Base-by-base conservation (phyloP, 1,284 basidiomycete genomes). In the Phellopilus nigrolimitatus region DNA sequence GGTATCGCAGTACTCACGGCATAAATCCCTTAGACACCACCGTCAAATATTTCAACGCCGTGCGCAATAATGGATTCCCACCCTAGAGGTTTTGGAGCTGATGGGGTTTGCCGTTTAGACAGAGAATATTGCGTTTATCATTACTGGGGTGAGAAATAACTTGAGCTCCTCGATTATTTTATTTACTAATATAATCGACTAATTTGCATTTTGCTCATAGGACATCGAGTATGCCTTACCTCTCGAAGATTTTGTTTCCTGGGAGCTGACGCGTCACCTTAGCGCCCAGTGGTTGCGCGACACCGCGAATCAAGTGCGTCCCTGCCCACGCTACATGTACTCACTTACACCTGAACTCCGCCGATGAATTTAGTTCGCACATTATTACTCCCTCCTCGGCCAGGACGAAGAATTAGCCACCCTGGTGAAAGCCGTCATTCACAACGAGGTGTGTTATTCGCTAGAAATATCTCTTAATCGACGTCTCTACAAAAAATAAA, bases 71-170 rank as follows among this genome's bases (percentile, higher is more conserved):
- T 55, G 50, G 33, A 49, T 51, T 55, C 21, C 38, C n/a, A 47
- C 22, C 38, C 17, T 25, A 36, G 31, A 44, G 22, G n/a, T n/a
- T n/a, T n/a, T n/a, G n/a, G n/a, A n/a, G n/a, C 34, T 46, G 25
- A 40, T 24, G 41, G 7, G 51, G n/a, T 40, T 71, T 2, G n/a
- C n/a, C 21, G n/a, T 8, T 9, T 47, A 73, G 83, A 71, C 71
- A 1, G 72, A 84, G 59, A 85, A 88, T 59, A 60, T 87, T 28
- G 86, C 85, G 0, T 88, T 88, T 61, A 84, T 88, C 42, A 83
- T 87, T 53, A 87, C 84, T 40, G 84, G 84, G 40, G 81, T 82
- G 56, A 62, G 77, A 68, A 34, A 40, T n/a, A n/a, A n/a, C n/a
- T n/a, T n/a, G n/a, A n/a, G n/a, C n/a, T n/a, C n/a, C n/a, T n/a